Evolutionary conservation across 306 rosid genomes (phyloP), one percentile per base, ranked within the genome.

Genomic region (Alnus glutinosa): DNA sequence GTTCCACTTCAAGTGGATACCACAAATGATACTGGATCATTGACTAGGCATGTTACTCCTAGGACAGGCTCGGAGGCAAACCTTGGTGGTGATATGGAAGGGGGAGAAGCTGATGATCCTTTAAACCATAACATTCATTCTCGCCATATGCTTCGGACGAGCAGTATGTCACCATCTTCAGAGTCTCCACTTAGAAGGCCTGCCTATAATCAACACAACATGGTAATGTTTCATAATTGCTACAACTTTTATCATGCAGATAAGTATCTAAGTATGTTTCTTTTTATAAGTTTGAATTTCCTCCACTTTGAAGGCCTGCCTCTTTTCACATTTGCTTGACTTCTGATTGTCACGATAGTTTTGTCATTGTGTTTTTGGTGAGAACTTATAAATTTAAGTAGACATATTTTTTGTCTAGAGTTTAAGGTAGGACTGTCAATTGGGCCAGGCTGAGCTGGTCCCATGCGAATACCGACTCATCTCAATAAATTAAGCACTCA

Each of bases 141-240:
- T 82, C 89, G 89, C 36, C 96, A 80, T 50, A n/a, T 84, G 19
- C 79, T 83, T 78, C 79, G 85, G 80, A 88, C 87, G 49, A 89
- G 89, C 87, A 90, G 98, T 75, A 83, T 83, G 90, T 95, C 98
- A 0, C 98, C 97, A 73, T 91, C 98, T 75, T 91, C 98, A 72
- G 98, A 90, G 81, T 92, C 98, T 78, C 93, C 98, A 67, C 91
- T 93, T 66, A 85, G 98, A 87, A 84, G 92, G 83, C 91, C 96
- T 66, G 81, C 86, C 14, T 77, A 70, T 23, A 48, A 77, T 80
- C 94, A 85, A 77, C 88, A 84, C 82, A 91, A 83, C 71, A 54
- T 71, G 93, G 99, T 93, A 93, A 85, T 81, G 55, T 72, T 3
- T 74, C 72, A 57, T 68, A 46, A 51, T 51, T 63, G 14, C 64